Evolutionary conservation across 495 filamentous ascomycete species (phyloP).

Genomic region (Penicillium pulvis): DNA sequence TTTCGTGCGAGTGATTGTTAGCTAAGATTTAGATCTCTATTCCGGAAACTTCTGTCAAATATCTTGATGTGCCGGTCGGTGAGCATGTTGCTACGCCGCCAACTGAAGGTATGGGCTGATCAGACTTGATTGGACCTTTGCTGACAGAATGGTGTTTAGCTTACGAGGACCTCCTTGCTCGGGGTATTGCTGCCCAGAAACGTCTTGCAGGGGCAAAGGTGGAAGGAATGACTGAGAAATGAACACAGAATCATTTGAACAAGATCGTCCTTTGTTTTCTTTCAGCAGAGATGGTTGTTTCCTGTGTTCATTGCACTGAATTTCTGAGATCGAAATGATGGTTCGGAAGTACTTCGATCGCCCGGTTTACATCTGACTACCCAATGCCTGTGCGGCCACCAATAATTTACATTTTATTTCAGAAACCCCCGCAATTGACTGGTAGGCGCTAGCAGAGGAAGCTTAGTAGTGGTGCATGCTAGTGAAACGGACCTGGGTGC

Average conservation of each 20-base stretch:
- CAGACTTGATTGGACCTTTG: background rate
- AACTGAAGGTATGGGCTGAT: conserved; percentile 11
- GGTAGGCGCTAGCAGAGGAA: too few species aligned
- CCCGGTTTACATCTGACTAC: background rate
- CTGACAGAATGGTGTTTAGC: conserved; percentile 4
- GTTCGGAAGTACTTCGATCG: background rate
- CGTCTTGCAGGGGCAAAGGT: background rate
- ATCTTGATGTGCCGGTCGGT: conserved; percentile 13
- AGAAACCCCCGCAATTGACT: background rate
- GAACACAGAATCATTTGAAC: background rate
- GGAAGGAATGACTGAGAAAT: background rate
- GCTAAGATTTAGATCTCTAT: background rate
- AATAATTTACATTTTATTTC: background rate
- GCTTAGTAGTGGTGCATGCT: too few species aligned
- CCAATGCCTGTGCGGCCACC: background rate
- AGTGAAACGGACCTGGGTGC: background rate
- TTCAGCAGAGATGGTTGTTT: background rate
- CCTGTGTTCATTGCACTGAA: too few species aligned
- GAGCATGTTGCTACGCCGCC: conserved; percentile 6
- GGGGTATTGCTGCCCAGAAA: conserved; percentile 10
- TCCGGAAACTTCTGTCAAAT: conserved; percentile 8
- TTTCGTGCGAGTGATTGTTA: background rate
- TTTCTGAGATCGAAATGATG: background rate
- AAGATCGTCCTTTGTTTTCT: background rate
- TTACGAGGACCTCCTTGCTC: conserved; percentile 12